A percentile compares a stretch with the other conserved stretches of the same genome.
phyloP scores from a whole-genome alignment of 2,329 filamentous ascomycete species.

The Hypoxylon sp. region DNA sequence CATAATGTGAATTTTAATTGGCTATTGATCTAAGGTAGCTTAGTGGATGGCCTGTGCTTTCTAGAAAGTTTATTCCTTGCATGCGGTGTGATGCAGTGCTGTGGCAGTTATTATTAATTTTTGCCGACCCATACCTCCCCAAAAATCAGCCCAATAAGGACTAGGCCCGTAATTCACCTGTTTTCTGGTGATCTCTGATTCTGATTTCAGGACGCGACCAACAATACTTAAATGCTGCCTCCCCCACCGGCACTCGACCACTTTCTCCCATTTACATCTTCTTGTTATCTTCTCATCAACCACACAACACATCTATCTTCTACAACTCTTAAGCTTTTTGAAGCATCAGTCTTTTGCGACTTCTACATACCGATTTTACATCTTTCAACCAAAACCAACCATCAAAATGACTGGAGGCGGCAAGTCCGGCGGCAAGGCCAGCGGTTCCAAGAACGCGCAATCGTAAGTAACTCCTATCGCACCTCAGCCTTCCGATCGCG shows the following conservation, averaged over 20 bases:
- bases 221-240: conserved; percentile 47
- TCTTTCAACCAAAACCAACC: conserved; percentile 47
- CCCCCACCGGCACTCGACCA: conserved; percentile 47
- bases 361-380: conserved; percentile 25
- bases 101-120: conserved; percentile 30
- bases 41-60: conserved; percentile 16
- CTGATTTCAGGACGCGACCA: conserved; percentile 45
- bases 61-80: conserved; percentile 20
- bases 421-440: conserved; percentile 99
- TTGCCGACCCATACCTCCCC: conserved; percentile 27
- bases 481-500: not conserved
- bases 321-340: conserved; percentile 35
- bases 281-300: conserved; percentile 45
- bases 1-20: too few relatives aligned
- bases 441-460: conserved; percentile 98
- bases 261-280: conserved; percentile 50
- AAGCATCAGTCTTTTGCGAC: conserved; percentile 36
- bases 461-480: conserved; percentile 73
- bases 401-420: conserved; percentile 99
- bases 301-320: conserved; percentile 39
- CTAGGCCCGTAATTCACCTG: conserved; percentile 37
- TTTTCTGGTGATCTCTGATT: conserved; percentile 44
- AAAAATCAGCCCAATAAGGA: conserved; percentile 37
- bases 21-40: too few relatives aligned
- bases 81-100: conserved; percentile 14